Evolutionary conservation across 1,284 basidiomycete genomes (phyloP).

Genomic region (Hymenochaete sp.): DNA sequence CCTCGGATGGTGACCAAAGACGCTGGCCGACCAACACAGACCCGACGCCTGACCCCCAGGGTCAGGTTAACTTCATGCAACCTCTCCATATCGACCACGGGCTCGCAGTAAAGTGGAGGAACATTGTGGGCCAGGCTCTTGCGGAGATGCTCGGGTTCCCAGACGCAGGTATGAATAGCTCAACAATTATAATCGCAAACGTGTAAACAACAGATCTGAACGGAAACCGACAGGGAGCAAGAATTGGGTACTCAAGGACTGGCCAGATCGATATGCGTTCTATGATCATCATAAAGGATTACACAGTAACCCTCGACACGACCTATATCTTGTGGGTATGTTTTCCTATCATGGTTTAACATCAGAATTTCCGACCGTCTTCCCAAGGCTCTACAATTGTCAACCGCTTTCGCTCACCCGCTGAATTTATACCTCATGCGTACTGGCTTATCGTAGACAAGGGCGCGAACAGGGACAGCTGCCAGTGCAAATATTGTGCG

Average conservation of each 20-base stretch:
- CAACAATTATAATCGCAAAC: too few relatives aligned
- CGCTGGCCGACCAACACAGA: slow-evolving; percentile 51
- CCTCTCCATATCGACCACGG: slow-evolving; percentile 41
- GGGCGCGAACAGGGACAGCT: slow-evolving; percentile 39
- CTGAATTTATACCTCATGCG: slow-evolving; percentile 76
- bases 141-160: slow-evolving; percentile 31
- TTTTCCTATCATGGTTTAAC: not conserved
- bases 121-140: slow-evolving; percentile 44
- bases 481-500: slow-evolving; percentile 73
- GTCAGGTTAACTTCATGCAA: slow-evolving; percentile 63
- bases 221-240: slow-evolving; percentile 36
- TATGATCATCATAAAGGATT: slow-evolving; percentile 68
- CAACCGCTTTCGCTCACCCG: slow-evolving; percentile 61
- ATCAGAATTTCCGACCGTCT: slow-evolving; percentile 12
- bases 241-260: slow-evolving; percentile 51
- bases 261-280: slow-evolving; percentile 62
- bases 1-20: slow-evolving; percentile 47
- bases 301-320: slow-evolving; percentile 47
- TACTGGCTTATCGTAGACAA: slow-evolving; percentile 63
- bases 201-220: not conserved
- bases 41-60: slow-evolving; percentile 42
- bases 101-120: slow-evolving; percentile 51
- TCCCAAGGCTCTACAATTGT: slow-evolving; percentile 36
- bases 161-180: slow-evolving; percentile 35
- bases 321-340: slow-evolving; percentile 69